Evolutionary conservation across 768 basidiomycete genomes (phyloP).

Genomic region (Clitopilus hobsonii): DNA sequence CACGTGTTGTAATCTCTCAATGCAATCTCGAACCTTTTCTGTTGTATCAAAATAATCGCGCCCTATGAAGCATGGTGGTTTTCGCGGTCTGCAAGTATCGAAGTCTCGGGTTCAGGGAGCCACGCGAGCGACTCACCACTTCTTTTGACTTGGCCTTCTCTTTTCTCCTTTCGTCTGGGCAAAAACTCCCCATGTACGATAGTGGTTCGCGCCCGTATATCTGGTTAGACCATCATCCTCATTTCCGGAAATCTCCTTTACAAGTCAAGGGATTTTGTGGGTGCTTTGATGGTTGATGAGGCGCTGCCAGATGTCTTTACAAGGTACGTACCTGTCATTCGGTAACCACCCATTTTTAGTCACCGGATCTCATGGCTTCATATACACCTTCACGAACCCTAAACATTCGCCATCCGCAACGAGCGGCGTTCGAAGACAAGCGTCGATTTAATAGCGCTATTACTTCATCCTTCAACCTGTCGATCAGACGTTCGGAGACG

Average conservation of each 20-base stretch:
- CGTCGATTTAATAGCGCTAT: too few species aligned
- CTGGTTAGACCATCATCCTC: not conserved
- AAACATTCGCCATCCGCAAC: not conserved
- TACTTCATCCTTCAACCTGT: too few species aligned
- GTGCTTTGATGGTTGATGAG: not conserved
- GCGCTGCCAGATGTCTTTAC: not conserved
- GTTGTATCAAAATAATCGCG: not conserved
- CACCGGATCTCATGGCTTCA: not conserved
- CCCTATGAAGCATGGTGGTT: not conserved
- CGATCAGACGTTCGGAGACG: too few species aligned
- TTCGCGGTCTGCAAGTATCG: not conserved
- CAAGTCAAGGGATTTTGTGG: not conserved
- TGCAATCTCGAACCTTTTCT: not conserved
- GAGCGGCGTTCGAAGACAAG: too few species aligned
- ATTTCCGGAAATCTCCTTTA: not conserved
- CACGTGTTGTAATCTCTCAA: not conserved
- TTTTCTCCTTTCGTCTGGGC: too few species aligned
- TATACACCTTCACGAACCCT: too few species aligned
- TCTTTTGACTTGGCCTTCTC: too few species aligned
- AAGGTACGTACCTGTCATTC: not conserved
- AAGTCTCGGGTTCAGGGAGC: too few species aligned
- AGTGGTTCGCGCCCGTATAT: not conserved
- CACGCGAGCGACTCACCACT: too few species aligned
- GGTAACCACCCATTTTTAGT: not conserved
- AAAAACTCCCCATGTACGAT: too few species aligned